Evolutionary conservation across 495 filamentous ascomycete genomes (phyloP).

Genomic region (Aspergillus sclerotiicarbonarius): DNA sequence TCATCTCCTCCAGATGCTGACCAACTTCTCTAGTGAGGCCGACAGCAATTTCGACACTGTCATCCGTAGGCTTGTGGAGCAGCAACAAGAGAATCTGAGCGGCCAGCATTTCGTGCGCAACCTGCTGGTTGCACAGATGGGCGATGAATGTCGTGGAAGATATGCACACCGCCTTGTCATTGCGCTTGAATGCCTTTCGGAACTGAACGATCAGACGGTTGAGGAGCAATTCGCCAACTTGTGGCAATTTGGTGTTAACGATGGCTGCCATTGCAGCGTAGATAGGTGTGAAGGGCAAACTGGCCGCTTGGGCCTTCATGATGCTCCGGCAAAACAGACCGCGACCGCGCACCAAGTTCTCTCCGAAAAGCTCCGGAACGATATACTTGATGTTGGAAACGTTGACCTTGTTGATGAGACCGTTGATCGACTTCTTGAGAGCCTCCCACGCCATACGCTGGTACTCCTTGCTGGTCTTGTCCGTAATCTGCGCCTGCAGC

Average conservation of each 20-base stretch:
- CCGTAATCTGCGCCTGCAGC: conserved; percentile 93
- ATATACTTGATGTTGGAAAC: conserved; percentile 96
- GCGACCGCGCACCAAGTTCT: conserved; percentile 88
- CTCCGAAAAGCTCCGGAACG: conserved; percentile 89
- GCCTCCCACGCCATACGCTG: conserved; percentile 99
- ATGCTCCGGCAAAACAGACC: conserved; percentile 92
- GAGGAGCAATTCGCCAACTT: conserved; percentile 87
- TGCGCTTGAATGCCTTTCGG: conserved; percentile 91
- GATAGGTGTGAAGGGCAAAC: conserved; percentile 92
- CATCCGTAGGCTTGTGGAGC: conserved; percentile 91
- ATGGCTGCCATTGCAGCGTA: conserved; percentile 94
- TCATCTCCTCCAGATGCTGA: conserved; percentile 93
- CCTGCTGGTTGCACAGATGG: conserved; percentile 91
- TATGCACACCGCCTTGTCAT: conserved; percentile 93
- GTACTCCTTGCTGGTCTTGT: conserved; percentile 94
- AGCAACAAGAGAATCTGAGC: conserved; percentile 88
- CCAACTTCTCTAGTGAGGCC: conserved; percentile 87
- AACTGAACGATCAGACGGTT: conserved; percentile 88
- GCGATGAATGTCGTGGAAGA: conserved; percentile 92
- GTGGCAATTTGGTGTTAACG: conserved; percentile 94
- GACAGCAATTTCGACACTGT: conserved; percentile 97
- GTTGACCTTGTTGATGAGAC: conserved; percentile 98
- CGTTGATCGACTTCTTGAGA: conserved; percentile 97
- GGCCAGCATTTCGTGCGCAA: conserved; percentile 87
- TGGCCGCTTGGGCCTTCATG: conserved; percentile 97